A percentile compares a stretch with the other conserved stretches of the same genome.
phyloP scores from a whole-genome alignment of 768 basidiomycete species.

The Dentipellis sp. region DNA sequence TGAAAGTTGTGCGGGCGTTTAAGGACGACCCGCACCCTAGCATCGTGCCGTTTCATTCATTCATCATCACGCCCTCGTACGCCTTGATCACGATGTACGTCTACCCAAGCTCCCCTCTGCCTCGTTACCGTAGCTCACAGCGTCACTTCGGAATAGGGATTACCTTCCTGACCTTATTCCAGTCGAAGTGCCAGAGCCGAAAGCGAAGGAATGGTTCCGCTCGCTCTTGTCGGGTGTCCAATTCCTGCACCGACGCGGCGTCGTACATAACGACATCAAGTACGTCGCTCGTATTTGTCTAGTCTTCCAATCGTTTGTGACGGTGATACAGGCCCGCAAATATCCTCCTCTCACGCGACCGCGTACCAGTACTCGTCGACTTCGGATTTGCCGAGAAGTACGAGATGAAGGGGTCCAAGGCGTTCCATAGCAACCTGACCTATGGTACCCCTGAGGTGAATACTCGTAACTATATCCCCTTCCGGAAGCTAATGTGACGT shows the following conservation, averaged over 20 bases:
- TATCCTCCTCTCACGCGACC: constrained; percentile 72
- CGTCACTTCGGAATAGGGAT: constrained; percentile 41
- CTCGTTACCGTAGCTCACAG: too few species aligned
- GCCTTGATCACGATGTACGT: constrained; percentile 89
- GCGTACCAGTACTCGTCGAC: constrained; percentile 85
- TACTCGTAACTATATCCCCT: neutral
- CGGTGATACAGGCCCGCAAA: constrained; percentile 67
- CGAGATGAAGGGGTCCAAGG: constrained; percentile 47
- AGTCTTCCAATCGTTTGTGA: too few species aligned
- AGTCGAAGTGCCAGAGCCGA: constrained; percentile 75
- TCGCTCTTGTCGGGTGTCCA: constrained; percentile 75
- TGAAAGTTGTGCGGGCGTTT: constrained; percentile 87
- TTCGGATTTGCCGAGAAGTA: constrained; percentile 95
- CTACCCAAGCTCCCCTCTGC: neutral
- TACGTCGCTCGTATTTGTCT: constrained; percentile 27
- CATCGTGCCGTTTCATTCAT: constrained; percentile 88
- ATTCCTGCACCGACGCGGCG: constrained; percentile 75
- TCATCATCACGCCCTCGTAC: constrained; percentile 87
- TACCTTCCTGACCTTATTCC: constrained; percentile 81
- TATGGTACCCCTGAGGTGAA: constrained; percentile 87
- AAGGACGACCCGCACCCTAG: constrained; percentile 83
- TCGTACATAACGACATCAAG: constrained; percentile 95
- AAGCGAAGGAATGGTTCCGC: constrained; percentile 75
- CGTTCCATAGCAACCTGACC: constrained; percentile 75
- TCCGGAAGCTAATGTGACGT: neutral